These are phyloP conservation scores for Cyberlindnera mycetangii DNA, from an alignment of 805 yeast genomes.

Conservation along the genomic window DNA sequence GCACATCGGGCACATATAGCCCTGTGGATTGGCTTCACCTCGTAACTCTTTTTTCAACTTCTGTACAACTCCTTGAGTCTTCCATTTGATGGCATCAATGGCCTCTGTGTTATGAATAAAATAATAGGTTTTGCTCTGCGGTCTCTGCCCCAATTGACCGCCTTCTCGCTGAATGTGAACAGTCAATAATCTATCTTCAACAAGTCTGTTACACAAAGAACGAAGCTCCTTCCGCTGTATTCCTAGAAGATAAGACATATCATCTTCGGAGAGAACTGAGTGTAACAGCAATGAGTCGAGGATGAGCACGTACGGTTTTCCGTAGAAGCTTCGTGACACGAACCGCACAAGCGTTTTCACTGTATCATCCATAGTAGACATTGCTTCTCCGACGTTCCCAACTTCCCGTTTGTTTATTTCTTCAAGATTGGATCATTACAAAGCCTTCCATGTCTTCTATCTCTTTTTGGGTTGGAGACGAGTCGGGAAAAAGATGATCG, in stretches of 20 bases:
- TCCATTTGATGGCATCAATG: constrained; percentile 95
- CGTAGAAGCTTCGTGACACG: constrained; percentile 85
- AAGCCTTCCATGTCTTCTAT: too few relatives aligned
- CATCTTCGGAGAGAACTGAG: constrained; percentile 90
- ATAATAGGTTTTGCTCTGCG: constrained; percentile 75
- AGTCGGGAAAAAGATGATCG: too few relatives aligned
- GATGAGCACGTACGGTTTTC: constrained; percentile 76
- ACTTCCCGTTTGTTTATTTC: too few relatives aligned
- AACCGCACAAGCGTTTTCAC: constrained; percentile 57
- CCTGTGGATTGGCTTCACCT: constrained; percentile 86
- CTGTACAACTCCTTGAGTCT: constrained; percentile 82
- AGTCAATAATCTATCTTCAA: constrained; percentile 78
- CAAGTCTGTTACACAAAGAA: constrained; percentile 71
- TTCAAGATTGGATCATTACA: too few relatives aligned
- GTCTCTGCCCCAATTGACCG: constrained; percentile 53
- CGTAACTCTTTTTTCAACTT: constrained; percentile 77
- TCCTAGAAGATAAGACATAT: constrained; percentile 74
- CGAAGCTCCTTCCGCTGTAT: constrained; percentile 86
- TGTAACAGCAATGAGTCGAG: constrained; percentile 86
- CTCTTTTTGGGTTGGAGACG: too few relatives aligned
- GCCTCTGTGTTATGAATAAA: constrained; percentile 90
- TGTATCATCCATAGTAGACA: constrained; percentile 42
- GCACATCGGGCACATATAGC: constrained; percentile 88
- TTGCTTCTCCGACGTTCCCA: too few relatives aligned
- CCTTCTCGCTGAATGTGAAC: constrained; percentile 72